Base-by-base conservation (phyloP, 192 early-diverging fungal genomes). In the Coemansia sp. region DNA sequence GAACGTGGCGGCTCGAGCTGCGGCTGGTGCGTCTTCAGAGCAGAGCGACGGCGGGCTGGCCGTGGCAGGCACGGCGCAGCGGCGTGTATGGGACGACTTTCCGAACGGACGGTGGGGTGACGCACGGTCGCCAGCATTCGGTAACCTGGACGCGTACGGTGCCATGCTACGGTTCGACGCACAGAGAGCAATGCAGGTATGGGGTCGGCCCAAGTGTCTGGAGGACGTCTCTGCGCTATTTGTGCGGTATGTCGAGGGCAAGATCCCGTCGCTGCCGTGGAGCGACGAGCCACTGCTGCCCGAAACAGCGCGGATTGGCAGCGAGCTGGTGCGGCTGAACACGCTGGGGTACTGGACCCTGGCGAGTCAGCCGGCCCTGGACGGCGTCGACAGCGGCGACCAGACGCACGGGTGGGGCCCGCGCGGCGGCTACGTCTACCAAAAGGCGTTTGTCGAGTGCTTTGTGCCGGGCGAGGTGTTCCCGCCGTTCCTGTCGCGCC, bases 101-200 rank as follows among this genome's bases (percentile, higher is more conserved):
- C 96, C 93, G 13, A 98, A 98, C 54, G 96, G 96, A 28, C 85
- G 96, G 26, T 98, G 94, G 96, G 96, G 96, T 21, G 93, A 98
- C 53, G 84, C 96, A 16, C 76, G 92, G 20, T 98, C 93, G 4
- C 92, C 92, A 4, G 87, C 87, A 36, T 90, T 81, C 60, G 91
- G 91, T 59, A 76, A 81, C 38, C 46, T 83, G 26, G 80, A 82
- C 37, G 85, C 91, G n/a, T 94, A 92, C 64, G 91, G 89, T 26
- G 79, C 87, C 25, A 78, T 81, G 56, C 67, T 92, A 12, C 88
- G 87, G 67, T 81, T 89, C 56, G 69, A 80, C 19, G 46, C 71
- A 10, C 81, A 77, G 11, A 83, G 85, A 29, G 77, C 80, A 36
- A 26, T 84, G 2, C 68, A 70, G 25, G 57, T 87, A 51, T 99